phyloP scores from a whole-genome alignment of 2,329 filamentous ascomycete genomes.

The Albifimbria verrucaria region DNA sequence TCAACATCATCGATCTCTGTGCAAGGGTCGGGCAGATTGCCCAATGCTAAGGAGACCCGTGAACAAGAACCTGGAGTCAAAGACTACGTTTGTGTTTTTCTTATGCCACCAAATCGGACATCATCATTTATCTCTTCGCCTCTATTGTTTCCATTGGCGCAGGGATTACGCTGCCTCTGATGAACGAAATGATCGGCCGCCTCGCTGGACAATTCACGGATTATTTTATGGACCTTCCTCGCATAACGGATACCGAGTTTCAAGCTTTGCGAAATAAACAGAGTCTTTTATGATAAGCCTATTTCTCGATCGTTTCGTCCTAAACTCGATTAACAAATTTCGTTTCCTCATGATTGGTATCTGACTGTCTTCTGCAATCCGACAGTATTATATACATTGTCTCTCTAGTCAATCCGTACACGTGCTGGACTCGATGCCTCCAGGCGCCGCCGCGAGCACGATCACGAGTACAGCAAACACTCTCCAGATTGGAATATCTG shows the following conservation, averaged over 20 bases:
- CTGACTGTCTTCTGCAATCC: conserved; percentile 47
- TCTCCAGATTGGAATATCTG: conserved; percentile 52
- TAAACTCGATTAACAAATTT: conserved; percentile 20
- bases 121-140: conserved; percentile 24
- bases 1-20: too few relatives aligned
- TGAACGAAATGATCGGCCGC: conserved; percentile 33
- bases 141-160: conserved; percentile 28
- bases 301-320: conserved; percentile 17
- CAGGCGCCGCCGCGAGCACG: conserved; percentile 47
- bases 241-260: conserved; percentile 7
- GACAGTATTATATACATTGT: conserved; percentile 47
- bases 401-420: conserved; percentile 48
- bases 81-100: conserved; percentile 21
- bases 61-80: conserved; percentile 7
- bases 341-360: conserved; percentile 46
- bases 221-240: conserved; percentile 18
- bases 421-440: conserved; percentile 45
- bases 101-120: conserved; percentile 28
- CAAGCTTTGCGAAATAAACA: conserved; percentile 13
- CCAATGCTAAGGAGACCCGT: background rate
- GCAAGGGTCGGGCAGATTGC: background rate
- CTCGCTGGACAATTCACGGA: conserved; percentile 25
- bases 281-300: conserved; percentile 19
- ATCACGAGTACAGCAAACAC: conserved; percentile 52
- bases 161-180: conserved; percentile 30